Base-by-base conservation (phyloP, 768 basidiomycete species). In the Thelephora ganbajun region DNA sequence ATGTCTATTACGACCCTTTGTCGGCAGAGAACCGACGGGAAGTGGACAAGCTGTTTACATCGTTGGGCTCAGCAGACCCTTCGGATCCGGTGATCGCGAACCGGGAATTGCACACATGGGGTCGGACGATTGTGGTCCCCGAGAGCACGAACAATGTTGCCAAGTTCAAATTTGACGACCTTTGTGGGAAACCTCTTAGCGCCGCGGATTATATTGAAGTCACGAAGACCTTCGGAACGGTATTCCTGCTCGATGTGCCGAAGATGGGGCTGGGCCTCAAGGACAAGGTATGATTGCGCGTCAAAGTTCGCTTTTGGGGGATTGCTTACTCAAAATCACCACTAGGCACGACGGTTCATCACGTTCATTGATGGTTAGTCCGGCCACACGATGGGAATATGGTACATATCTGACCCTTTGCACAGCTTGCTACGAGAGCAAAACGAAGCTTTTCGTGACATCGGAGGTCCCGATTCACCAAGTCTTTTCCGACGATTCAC, bases 191-290 rank as follows among this genome's bases (percentile, higher is more conserved):
- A 55, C 88, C 93, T 1, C 66, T 96, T 57, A 88, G 88, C 57
- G 94, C 96, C 19, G 91, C 91, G 1, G 96, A 99, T 63, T 99
- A 98, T 63, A 61, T 99, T 35, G 91, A 97, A 66, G 76, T 99
- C 48, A 94, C 93, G 3, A 79, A 79, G 57, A 78, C 70, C 26
- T 99, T 96, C 60, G 73, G 75, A 23, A 94, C 91, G 12, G 69
- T 99, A 13, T 98, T 99, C 59, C 67, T 99, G 33, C 67, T 80
- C 37, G 82, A 89, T 57, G 79, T 98, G 26, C 88, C 85, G 42
- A 86, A 87, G 69, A 81, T 99, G 81, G 85, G 79, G 1, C 61
- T 97, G 53, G 72, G 77, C 47, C 73, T 79, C 60, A 93, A 96
- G 66, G 96, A 99, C 60, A 73, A 83, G 68, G 89, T 87, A 59